A percentile compares a stretch with the other conserved stretches of the same genome.
These are phyloP conservation scores for Phoenix roebelenii DNA, from an alignment of 176 grass and related monocot genomes.

Conservation along the genomic window DNA sequence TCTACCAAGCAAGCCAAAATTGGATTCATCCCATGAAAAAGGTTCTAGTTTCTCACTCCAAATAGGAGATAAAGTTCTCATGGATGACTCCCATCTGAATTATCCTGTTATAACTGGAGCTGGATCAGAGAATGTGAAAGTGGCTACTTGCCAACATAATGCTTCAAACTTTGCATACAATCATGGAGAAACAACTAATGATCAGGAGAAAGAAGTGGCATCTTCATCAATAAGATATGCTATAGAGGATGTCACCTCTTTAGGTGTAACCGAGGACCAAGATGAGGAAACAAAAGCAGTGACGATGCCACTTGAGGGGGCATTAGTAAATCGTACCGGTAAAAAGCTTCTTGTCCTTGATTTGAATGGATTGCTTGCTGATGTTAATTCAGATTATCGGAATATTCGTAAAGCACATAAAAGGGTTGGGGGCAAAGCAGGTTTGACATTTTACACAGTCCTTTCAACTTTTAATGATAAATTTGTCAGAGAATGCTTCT, in stretches of 20 bases:
- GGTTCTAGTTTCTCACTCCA: slow-evolving; percentile 23
- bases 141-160: neutral
- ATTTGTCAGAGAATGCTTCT: too few relatives aligned
- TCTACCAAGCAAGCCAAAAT: slow-evolving; percentile 7
- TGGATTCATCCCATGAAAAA: slow-evolving; percentile 24
- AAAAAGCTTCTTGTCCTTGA: slow-evolving; percentile 95
- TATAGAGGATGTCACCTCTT: slow-evolving; percentile 6
- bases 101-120: neutral
- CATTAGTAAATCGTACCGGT: slow-evolving; percentile 20
- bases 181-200: slow-evolving; percentile 7
- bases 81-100: neutral
- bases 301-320: slow-evolving; percentile 7
- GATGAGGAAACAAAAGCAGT: slow-evolving; percentile 18
- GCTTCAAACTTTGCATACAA: slow-evolving; percentile 15
- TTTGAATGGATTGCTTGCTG: slow-evolving; percentile 89
- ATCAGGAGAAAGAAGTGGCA: slow-evolving; percentile 4
- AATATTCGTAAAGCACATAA: slow-evolving; percentile 49
- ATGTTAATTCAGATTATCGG: slow-evolving; percentile 49
- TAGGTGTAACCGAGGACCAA: slow-evolving; percentile 19
- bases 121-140: slow-evolving; percentile 6
- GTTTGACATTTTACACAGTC: slow-evolving; percentile 21
- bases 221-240: neutral
- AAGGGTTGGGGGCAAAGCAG: slow-evolving; percentile 64
- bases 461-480: too few relatives aligned
- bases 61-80: neutral